phyloP scores from a whole-genome alignment of 2,329 filamentous ascomycete species.

The Aspergillus alliaceus region DNA sequence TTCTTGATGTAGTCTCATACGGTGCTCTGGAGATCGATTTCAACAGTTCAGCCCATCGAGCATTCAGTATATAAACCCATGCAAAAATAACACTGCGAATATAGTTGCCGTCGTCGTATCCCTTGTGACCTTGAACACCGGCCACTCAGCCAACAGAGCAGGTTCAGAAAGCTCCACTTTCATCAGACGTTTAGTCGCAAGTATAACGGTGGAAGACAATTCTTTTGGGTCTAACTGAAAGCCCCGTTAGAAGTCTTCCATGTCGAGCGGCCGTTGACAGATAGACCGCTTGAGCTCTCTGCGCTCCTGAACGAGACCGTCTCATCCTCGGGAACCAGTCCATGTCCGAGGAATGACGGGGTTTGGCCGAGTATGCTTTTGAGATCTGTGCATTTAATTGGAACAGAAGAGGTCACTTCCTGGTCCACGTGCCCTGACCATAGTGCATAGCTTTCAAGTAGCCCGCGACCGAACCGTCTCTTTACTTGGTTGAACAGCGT shows the following conservation, averaged over 20 bases:
- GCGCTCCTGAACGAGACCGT: slow-evolving; percentile 13
- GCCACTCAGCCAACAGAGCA: slow-evolving; percentile 18
- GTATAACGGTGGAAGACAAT: slow-evolving; percentile 15
- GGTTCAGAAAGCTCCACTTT: slow-evolving; percentile 18
- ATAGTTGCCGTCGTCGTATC: slow-evolving; percentile 23
- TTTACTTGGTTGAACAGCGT: slow-evolving; percentile 14
- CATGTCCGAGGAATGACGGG: slow-evolving; percentile 18
- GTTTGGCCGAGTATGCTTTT: slow-evolving; percentile 13
- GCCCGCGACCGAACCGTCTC: slow-evolving; percentile 14
- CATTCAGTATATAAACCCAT: slow-evolving; percentile 27
- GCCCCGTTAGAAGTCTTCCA: slow-evolving; percentile 18
- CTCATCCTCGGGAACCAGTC: slow-evolving; percentile 5
- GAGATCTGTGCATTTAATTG: slow-evolving; percentile 13
- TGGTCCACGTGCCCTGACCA: slow-evolving; percentile 13
- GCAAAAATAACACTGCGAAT: slow-evolving; percentile 21
- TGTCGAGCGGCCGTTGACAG: slow-evolving; percentile 18
- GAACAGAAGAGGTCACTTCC: slow-evolving; percentile 9
- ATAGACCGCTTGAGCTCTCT: slow-evolving; percentile 13
- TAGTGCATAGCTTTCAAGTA: slow-evolving; percentile 14
- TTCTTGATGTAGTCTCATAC: slow-evolving; percentile 11
- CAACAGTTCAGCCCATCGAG: slow-evolving; percentile 24
- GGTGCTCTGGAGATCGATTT: slow-evolving; percentile 16
- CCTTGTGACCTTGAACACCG: slow-evolving; percentile 16
- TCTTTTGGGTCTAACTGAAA: slow-evolving; percentile 16
- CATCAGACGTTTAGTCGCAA: slow-evolving; percentile 7